Evolutionary conservation across 495 filamentous ascomycete genomes (phyloP), one percentile per base, ranked within the genome.

Genomic region (Beverwykella pulmonaria): DNA sequence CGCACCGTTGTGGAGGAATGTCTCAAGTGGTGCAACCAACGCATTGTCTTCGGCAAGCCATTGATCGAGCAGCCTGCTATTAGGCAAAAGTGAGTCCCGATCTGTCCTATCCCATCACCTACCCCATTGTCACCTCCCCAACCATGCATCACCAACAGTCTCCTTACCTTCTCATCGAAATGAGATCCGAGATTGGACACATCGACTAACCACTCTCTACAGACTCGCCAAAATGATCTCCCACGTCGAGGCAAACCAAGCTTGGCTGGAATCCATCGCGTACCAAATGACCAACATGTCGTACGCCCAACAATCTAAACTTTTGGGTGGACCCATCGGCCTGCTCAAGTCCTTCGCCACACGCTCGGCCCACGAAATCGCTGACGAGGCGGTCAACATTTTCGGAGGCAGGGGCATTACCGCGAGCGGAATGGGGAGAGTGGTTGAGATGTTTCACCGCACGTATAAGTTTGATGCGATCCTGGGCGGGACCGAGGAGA

Each of bases 391-490:
- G 20, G 89, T 90, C 1, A 92, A 96, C 75, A 92, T 96, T 75
- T 96, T 92, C 75, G 92, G 91, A 48, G 91, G 92, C 5, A 82
- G 91, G 64, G 91, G 87, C 1, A 72, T 96, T 19, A 96, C 91
- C 1, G 88, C 92, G 78, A 83, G 81, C 0, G 91, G 92, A 29
- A 96, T 94, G 91, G 91, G 92, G 27, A 82, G 83, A 46, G 79
- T 90, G 25, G 84, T 94, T 36, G 92, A 94, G 79, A 86, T 87
- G 80, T 93, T 93, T 80, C 82, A 92, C 73, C 82, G 90, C 32
- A 90, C 87, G 0, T 93, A 94, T 77, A 94, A 94, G 80, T 94
- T 94, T 71, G 91, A 96, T 76, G 86, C 92, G 15, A 93, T 96
- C 65, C 77, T 96, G 5, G 91, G 92, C 54, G 91, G 91, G 1